A percentile compares a stretch with the other conserved stretches of the same genome.
Evolutionary conservation across 2,329 filamentous ascomycete genomes (phyloP).

Genomic region (Trichoderma sp.): DNA sequence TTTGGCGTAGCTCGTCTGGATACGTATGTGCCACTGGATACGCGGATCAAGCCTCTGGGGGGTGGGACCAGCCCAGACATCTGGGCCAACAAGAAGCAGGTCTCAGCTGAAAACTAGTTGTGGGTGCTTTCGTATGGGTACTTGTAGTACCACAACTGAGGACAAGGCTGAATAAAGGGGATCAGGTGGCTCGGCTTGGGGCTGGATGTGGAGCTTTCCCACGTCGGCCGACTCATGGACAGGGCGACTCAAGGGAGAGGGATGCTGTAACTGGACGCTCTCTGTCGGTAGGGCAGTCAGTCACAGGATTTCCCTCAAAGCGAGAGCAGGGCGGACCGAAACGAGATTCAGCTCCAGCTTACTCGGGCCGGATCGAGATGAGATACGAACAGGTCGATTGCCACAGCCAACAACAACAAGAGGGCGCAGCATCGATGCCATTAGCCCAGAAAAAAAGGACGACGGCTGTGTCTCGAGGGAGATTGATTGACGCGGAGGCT

Average conservation of each 20-base stretch:
- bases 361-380: conserved; percentile 11
- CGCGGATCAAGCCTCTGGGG: neutral
- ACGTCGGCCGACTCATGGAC: neutral
- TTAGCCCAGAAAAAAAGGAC: neutral
- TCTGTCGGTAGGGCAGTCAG: neutral
- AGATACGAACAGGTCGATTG: neutral
- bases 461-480: neutral
- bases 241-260: neutral
- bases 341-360: conserved; percentile 5
- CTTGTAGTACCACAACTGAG: neutral
- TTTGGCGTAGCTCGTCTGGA: neutral
- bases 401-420: neutral
- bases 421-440: neutral
- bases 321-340: conserved; percentile 3
- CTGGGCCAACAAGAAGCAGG: neutral
- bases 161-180: neutral
- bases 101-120: neutral
- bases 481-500: neutral
- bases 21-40: neutral
- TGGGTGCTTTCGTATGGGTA: neutral
- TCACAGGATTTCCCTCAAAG: neutral
- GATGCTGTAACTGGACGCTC: neutral
- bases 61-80: neutral
- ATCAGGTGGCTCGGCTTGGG: neutral
- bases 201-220: neutral